phyloP scores from a whole-genome alignment of 768 basidiomycete genomes.

The Leccinum uliginosum region DNA sequence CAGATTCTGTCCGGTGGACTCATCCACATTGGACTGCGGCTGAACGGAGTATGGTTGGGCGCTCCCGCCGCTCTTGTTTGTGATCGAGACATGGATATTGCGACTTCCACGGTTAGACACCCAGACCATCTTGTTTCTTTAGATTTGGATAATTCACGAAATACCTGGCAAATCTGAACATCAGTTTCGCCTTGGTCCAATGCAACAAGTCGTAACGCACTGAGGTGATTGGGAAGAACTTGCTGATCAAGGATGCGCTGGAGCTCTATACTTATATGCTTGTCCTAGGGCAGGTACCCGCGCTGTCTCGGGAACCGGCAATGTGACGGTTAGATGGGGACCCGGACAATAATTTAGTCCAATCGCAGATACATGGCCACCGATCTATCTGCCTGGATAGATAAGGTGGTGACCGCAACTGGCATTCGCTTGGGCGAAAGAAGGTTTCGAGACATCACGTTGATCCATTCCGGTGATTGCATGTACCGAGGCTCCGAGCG shows the following conservation, averaged over 20 bases:
- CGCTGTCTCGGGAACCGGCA: neutral
- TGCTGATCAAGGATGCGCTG: neutral
- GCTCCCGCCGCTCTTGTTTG: slow-evolving; percentile 7
- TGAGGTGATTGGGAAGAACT: neutral
- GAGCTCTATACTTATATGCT: neutral
- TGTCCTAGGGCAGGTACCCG: no score
- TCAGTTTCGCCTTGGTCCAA: neutral
- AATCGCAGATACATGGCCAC: no score
- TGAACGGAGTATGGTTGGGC: neutral
- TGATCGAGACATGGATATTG: neutral
- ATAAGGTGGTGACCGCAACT: no score
- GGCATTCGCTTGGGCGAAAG: no score
- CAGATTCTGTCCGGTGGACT: neutral
- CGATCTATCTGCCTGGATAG: no score
- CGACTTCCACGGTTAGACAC: slow-evolving; percentile 7
- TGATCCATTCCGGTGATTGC: neutral
- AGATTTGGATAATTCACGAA: neutral
- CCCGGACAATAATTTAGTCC: no score
- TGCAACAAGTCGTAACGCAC: neutral
- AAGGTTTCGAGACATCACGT: neutral
- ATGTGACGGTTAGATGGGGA: no score
- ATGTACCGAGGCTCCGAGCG: neutral
- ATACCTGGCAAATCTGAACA: neutral
- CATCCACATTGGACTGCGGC: neutral
- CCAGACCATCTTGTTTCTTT: slow-evolving; percentile 9